A percentile compares a stretch with the other conserved stretches of the same genome.
Evolutionary conservation across 139 green algal species (phyloP).

Genomic region (Coelastrella sp.): DNA sequence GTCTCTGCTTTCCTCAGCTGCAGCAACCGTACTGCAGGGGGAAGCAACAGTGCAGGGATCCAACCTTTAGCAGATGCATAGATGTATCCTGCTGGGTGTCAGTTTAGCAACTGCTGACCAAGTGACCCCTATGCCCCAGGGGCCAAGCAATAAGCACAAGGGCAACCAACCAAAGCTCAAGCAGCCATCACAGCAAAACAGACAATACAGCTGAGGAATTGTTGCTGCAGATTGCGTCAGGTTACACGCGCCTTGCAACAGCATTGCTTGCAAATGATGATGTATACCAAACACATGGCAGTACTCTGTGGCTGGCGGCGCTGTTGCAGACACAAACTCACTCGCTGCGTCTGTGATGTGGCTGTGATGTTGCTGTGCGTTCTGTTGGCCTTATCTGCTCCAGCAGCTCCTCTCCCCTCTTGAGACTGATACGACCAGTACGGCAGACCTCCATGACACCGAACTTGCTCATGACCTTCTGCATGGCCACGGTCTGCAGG

Average conservation of each 20-base stretch:
- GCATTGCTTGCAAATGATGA: neutral
- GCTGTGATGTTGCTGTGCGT: too few species aligned
- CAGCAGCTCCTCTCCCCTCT: slow-evolving; percentile 79
- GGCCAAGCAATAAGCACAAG: too few species aligned
- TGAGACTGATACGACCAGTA: slow-evolving; percentile 93
- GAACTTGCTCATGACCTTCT: slow-evolving; percentile 82
- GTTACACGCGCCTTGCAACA: too few species aligned
- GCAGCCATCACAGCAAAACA: too few species aligned
- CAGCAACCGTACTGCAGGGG: slow-evolving; percentile 4
- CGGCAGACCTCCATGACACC: slow-evolving; percentile 87
- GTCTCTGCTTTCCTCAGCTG: slow-evolving; percentile 3
- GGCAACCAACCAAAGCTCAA: too few species aligned
- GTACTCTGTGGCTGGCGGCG: too few species aligned
- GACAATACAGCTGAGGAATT: too few species aligned
- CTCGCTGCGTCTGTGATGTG: slow-evolving; percentile 23
- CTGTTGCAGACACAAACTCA: neutral
- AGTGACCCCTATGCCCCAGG: too few species aligned
- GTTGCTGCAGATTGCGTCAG: too few species aligned
- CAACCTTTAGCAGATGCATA: too few species aligned
- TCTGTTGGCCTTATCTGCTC: slow-evolving; percentile 48
- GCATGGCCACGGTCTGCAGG: slow-evolving; percentile 74
- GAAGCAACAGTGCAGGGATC: neutral
- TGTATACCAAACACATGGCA: neutral
- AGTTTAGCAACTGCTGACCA: too few species aligned
- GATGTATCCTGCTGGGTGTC: too few species aligned